Base-by-base conservation (phyloP, 441 rosid species). In the Bocquillonia castaneifolia region DNA sequence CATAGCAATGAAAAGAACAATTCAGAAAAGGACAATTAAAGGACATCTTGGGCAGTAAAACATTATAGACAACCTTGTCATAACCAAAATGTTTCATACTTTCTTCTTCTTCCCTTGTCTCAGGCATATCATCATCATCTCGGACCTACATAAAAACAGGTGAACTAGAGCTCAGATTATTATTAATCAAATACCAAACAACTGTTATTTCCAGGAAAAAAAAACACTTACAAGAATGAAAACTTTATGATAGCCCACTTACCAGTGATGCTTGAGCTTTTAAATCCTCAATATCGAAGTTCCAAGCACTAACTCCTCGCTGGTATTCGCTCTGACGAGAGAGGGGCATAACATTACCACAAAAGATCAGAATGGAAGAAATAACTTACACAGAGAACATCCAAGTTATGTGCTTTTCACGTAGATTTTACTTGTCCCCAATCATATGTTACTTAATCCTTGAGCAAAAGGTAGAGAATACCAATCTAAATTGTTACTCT, bases 291-390 rank as follows among this genome's bases (percentile, higher is more conserved):
- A 95, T 52, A 68, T 95, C 96, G 71, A 95, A 95, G 75, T 95
- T 89, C 99, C 99, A 95, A 70, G 99, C 96, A 80, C 99, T 95
- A 68, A 95, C 98, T 78, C 99, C 99, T 79, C 96, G 79, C 71
- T 95, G 87, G 80, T 92, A 95, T 81, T 92, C 99, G 68, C 96
- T 92, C 97, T 95, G 85, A 76, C 72, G 14, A 80, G 13, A 34
- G 63, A 10, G 74, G 73, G 68, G 67, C 40, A 70, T 67, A 74
- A 68, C 40, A 48, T 47, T 45, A 64, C 13, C 42, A 40, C 34
- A 58, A 57, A 17, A 54, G 29, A 45, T 59, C 32, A 67, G 40
- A 55, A 14, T 26, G 52, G 45, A 34, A 31, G 14, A 56, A n/a
- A 40, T 13, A 69, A 52, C 34, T 9, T 15, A 32, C 3, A n/a